phyloP scores from a whole-genome alignment of 192 early-diverging fungal genomes.

The Bifiguratus adelaidae region DNA sequence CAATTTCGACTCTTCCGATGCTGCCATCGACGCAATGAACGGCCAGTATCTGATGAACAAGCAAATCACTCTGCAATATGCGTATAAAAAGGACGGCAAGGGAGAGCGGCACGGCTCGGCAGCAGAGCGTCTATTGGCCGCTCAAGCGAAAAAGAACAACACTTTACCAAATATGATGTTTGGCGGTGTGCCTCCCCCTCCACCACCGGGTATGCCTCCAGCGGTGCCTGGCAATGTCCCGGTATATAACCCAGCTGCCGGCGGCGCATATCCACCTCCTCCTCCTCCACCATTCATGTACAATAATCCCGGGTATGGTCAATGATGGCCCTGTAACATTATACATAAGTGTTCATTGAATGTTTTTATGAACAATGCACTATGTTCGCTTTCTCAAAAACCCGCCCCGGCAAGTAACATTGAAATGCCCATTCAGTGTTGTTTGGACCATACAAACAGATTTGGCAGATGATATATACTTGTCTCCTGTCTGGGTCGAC shows the following conservation, averaged over 20 bases:
- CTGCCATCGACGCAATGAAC: slow-evolving; percentile 98
- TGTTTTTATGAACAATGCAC: not conserved
- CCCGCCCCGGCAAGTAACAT: not conserved
- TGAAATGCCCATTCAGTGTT: not conserved
- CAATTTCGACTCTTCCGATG: slow-evolving; percentile 92
- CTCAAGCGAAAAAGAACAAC: slow-evolving; percentile 77
- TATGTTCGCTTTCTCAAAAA: not conserved
- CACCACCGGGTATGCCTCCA: slow-evolving; percentile 2
- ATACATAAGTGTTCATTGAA: too few species aligned
- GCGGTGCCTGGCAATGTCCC: too few species aligned
- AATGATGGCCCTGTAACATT: too few species aligned
- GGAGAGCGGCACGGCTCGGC: slow-evolving; percentile 95
- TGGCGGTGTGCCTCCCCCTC: slow-evolving; percentile 39
- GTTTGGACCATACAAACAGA: not conserved
- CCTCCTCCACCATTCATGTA: too few species aligned
- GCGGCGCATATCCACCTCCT: too few species aligned
- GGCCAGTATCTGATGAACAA: slow-evolving; percentile 94
- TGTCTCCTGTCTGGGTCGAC: not conserved
- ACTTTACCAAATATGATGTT: slow-evolving; percentile 61
- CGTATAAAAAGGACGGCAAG: slow-evolving; percentile 97
- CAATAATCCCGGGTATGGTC: too few species aligned
- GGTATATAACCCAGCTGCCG: too few species aligned
- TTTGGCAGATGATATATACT: not conserved
- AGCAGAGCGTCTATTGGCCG: slow-evolving; percentile 87
- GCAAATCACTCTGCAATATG: slow-evolving; percentile 81